phyloP scores from a whole-genome alignment of 176 grass and related monocot species.

The Triticum urartu region DNA sequence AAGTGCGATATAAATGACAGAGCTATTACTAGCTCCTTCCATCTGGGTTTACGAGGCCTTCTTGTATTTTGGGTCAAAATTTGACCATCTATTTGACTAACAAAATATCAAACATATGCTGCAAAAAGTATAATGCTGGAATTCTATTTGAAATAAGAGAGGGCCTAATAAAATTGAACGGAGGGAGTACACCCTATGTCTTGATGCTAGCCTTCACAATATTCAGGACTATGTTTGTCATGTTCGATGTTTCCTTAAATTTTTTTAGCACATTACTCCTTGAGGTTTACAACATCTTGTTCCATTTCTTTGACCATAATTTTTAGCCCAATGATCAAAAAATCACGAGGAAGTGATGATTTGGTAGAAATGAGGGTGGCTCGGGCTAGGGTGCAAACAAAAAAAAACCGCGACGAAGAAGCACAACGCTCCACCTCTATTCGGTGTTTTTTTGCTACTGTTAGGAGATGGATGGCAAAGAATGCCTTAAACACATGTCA shows the following conservation, averaged over 20 bases:
- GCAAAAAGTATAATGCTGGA: no score
- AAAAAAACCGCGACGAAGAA: neutral
- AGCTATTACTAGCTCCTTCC: no score
- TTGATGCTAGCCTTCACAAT: neutral
- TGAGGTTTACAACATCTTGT: neutral
- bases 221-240: neutral
- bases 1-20: neutral
- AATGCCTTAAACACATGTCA: neutral
- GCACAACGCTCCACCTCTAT: neutral
- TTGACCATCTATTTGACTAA: no score
- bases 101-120: no score
- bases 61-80: no score
- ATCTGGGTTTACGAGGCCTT: no score
- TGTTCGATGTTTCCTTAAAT: neutral
- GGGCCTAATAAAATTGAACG: no score
- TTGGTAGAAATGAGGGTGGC: neutral
- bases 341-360: neutral
- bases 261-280: neutral
- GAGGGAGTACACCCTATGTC: no score
- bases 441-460: neutral
- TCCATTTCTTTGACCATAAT: neutral
- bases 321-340: neutral
- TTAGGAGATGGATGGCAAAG: neutral
- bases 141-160: no score
- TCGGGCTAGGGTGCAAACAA: neutral